Conservation (phyloP, 192 early-diverging fungal genomes). For the Backusella morwellensis region DNA sequence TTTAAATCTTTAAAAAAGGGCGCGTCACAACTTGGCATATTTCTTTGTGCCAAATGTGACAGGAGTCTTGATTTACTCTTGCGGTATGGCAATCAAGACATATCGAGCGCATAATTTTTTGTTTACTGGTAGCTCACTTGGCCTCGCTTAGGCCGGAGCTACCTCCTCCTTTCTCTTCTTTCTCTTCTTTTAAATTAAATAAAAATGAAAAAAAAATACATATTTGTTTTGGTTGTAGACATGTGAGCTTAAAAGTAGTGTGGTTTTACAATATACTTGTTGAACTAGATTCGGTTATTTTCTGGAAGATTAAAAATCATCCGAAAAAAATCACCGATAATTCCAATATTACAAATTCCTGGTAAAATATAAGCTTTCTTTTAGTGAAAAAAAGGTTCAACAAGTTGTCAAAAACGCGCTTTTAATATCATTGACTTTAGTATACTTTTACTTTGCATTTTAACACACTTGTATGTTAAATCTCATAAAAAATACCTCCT, state of each 20-base stretch:
- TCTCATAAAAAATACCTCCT: too few relatives aligned
- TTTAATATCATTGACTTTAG: not conserved
- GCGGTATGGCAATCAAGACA: conserved; percentile 43
- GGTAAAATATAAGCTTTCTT: not conserved
- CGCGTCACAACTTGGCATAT: conserved; percentile 23
- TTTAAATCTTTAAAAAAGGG: conserved; percentile 30
- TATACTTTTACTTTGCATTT: not conserved
- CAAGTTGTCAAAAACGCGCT: not conserved
- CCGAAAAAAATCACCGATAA: not conserved
- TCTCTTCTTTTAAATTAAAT: not conserved
- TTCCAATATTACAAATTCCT: not conserved
- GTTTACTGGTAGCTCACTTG: conserved; percentile 24
- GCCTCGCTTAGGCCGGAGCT: conserved; percentile 37
- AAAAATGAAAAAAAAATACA: not conserved
- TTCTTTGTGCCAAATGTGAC: conserved; percentile 14
- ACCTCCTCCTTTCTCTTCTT: not conserved
- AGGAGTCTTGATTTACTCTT: conserved; percentile 28
- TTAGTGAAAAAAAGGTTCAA: not conserved
- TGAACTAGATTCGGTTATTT: not conserved
- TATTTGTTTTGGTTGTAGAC: not conserved
- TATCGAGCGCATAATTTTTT: conserved; percentile 46
- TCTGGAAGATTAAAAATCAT: not conserved
- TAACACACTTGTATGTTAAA: not conserved
- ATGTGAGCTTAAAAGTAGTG: not conserved
- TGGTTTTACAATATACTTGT: not conserved